These are phyloP conservation scores for Mortierella antarctica DNA, from an alignment of 192 early-diverging fungal genomes.

Conservation along the genomic window DNA sequence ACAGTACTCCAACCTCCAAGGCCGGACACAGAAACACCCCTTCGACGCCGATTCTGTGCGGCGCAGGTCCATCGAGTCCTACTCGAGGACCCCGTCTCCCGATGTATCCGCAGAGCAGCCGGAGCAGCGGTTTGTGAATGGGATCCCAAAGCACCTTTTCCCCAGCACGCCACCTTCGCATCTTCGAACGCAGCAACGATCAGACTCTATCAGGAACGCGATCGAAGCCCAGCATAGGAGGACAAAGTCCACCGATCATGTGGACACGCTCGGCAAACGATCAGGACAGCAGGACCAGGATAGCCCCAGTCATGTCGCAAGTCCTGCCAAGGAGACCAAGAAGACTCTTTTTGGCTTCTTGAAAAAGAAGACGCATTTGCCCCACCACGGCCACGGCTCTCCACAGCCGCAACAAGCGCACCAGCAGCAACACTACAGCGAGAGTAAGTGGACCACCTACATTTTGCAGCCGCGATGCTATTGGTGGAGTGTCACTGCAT, in stretches of 20 bases:
- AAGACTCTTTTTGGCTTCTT: slow-evolving; percentile 28
- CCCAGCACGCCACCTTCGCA: slow-evolving; percentile 19
- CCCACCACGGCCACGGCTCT: slow-evolving; percentile 13
- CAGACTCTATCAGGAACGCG: slow-evolving; percentile 38
- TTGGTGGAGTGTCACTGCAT: neutral
- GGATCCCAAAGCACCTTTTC: neutral
- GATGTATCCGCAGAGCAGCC: slow-evolving; percentile 19
- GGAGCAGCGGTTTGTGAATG: slow-evolving; percentile 1
- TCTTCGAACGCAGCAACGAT: slow-evolving; percentile 18
- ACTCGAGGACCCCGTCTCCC: slow-evolving; percentile 37
- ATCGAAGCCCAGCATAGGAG: slow-evolving; percentile 38
- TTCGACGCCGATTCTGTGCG: slow-evolving; percentile 18
- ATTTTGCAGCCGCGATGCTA: neutral
- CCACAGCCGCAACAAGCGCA: slow-evolving; percentile 4
- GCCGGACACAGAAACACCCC: slow-evolving; percentile 12
- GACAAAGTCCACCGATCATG: slow-evolving; percentile 36
- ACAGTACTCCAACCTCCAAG: neutral
- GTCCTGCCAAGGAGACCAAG: slow-evolving; percentile 38
- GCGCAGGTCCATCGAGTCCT: slow-evolving; percentile 32
- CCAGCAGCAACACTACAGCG: slow-evolving; percentile 10
- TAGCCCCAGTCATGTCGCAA: slow-evolving; percentile 1
- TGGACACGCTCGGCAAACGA: slow-evolving; percentile 20
- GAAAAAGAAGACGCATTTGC: slow-evolving; percentile 23
- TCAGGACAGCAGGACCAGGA: slow-evolving; percentile 18
- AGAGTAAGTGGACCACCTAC: slow-evolving; percentile 6